phyloP scores from a whole-genome alignment of 1,284 basidiomycete species.

The Erythrobasidium hasegawianum region DNA sequence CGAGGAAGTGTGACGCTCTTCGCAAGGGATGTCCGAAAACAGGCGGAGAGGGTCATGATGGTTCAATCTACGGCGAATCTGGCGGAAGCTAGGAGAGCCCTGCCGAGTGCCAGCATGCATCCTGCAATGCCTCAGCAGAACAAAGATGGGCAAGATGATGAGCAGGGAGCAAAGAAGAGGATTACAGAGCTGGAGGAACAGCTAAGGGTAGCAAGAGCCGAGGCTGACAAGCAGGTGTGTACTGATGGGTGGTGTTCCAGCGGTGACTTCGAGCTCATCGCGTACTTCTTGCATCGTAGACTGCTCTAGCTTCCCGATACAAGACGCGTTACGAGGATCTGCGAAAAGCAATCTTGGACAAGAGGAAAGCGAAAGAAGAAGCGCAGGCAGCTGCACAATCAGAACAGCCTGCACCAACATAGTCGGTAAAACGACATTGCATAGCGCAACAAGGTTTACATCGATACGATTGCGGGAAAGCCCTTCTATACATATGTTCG shows the following conservation, averaged over 20 bases:
- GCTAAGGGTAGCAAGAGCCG: background rate
- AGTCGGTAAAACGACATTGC: background rate
- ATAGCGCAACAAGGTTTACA: background rate
- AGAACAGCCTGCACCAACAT: background rate
- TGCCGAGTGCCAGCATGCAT: background rate
- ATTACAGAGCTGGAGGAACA: slow-evolving; percentile 4
- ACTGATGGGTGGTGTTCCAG: too few species aligned
- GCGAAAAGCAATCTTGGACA: slow-evolving; percentile 28
- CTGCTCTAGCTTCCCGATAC: slow-evolving; percentile 10
- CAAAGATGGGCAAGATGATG: background rate
- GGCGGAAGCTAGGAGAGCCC: slow-evolving; percentile 11
- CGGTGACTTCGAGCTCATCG: background rate
- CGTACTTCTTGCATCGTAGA: too few species aligned
- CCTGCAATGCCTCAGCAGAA: background rate
- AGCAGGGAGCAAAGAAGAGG: slow-evolving; percentile 2
- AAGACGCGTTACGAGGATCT: slow-evolving; percentile 27
- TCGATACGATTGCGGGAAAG: background rate
- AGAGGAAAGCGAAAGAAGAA: slow-evolving; percentile 27
- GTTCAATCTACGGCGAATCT: slow-evolving; percentile 24
- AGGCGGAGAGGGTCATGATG: slow-evolving; percentile 26
- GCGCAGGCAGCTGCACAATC: slow-evolving; percentile 10
- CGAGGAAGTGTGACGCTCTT: slow-evolving; percentile 28
- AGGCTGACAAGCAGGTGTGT: slow-evolving; percentile 1
- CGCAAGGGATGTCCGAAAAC: slow-evolving; percentile 25
- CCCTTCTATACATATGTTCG: background rate